phyloP scores from a whole-genome alignment of 306 rosid species.

The Glycine tomentella region DNA sequence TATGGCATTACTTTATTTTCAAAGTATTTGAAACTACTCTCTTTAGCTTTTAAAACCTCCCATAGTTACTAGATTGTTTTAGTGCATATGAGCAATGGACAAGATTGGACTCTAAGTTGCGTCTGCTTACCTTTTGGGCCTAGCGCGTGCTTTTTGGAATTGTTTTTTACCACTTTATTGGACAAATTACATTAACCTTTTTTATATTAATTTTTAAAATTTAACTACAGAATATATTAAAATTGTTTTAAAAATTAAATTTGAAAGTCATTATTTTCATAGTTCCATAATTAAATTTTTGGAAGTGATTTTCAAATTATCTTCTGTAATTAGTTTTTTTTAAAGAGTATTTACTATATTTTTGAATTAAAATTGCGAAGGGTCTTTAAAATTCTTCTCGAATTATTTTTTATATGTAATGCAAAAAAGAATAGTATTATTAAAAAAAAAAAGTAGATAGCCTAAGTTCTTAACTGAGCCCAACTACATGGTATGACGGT shows the following conservation, averaged over 20 bases:
- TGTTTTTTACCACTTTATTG: not conserved
- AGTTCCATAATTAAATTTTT: not conserved
- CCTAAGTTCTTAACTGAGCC: not conserved
- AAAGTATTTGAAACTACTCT: not conserved
- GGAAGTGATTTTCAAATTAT: no score
- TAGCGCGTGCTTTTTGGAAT: no score
- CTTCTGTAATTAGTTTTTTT: no score
- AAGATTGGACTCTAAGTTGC: not conserved
- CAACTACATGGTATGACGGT: not conserved
- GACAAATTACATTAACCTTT: not conserved
- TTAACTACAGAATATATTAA: not conserved
- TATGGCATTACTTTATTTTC: not conserved
- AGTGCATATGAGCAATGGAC: not conserved
- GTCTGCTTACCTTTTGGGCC: not conserved
- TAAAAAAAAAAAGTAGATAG: not conserved
- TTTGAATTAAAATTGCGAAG: not conserved
- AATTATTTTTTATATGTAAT: no score
- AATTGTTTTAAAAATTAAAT: not conserved
- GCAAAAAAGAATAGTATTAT: no score
- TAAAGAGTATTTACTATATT: no score
- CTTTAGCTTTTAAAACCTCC: not conserved
- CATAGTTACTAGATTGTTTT: not conserved
- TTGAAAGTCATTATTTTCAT: not conserved
- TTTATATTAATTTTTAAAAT: not conserved
- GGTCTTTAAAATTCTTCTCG: no score